Evolutionary conservation across 2,329 filamentous ascomycete species (phyloP).

Genomic region (Mollisiaceae sp.): DNA sequence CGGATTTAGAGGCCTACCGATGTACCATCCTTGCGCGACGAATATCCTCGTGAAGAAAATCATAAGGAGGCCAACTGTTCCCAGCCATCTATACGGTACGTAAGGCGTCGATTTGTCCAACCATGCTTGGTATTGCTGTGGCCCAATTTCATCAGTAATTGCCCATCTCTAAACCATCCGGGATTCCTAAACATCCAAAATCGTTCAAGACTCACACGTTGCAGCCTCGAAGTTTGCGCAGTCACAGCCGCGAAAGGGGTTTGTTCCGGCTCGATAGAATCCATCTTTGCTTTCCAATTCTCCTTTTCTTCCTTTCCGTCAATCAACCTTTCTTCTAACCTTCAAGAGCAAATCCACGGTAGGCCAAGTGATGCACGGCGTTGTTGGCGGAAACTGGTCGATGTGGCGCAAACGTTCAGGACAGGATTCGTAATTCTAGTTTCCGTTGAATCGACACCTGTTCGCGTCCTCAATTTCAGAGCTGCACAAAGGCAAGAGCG

Average conservation of each 20-base stretch:
- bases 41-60: slow-evolving; percentile 91
- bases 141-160: slow-evolving; percentile 26
- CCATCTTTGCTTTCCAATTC: slow-evolving; percentile 60
- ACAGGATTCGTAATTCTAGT: slow-evolving; percentile 20
- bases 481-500: slow-evolving; percentile 12
- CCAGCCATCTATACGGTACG: slow-evolving; percentile 86
- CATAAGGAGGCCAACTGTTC: slow-evolving; percentile 75
- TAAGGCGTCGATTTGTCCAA: slow-evolving; percentile 93
- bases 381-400: slow-evolving; percentile 13
- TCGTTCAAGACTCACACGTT: slow-evolving; percentile 62
- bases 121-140: slow-evolving; percentile 88
- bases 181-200: neutral
- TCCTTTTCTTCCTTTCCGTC: neutral
- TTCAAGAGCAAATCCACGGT: slow-evolving; percentile 11
- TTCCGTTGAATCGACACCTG: slow-evolving; percentile 27
- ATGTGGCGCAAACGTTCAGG: slow-evolving; percentile 22
- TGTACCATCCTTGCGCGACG: slow-evolving; percentile 96
- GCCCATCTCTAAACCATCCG: slow-evolving; percentile 6
- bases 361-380: slow-evolving; percentile 5
- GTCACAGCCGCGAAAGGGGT: slow-evolving; percentile 91
- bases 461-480: slow-evolving; percentile 26
- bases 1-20: slow-evolving; percentile 64
- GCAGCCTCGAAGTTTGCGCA: slow-evolving; percentile 78
- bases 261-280: slow-evolving; percentile 83
- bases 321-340: neutral